phyloP scores from a whole-genome alignment of 1,139 yeast species.

The Magnusiomyces magnusii region DNA sequence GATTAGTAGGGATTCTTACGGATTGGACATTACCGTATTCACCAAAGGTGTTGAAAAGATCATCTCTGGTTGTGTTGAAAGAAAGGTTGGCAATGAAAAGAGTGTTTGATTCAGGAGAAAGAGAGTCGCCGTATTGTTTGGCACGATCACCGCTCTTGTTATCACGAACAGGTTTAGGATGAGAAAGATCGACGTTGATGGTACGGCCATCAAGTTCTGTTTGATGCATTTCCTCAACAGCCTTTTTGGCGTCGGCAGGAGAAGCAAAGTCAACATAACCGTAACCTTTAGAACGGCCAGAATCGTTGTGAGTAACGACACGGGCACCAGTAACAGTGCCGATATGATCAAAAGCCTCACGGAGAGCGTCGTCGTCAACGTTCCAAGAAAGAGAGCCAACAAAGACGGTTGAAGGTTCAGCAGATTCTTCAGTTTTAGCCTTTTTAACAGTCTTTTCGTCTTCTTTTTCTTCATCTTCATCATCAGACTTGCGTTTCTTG shows the following conservation, averaged over 20 bases:
- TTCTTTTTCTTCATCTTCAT: slow-evolving; percentile 13
- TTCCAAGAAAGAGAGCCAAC: slow-evolving; percentile 98
- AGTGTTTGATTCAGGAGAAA: slow-evolving; percentile 58
- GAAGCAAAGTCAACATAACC: slow-evolving; percentile 93
- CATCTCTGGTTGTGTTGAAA: slow-evolving; percentile 78
- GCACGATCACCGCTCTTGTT: slow-evolving; percentile 9
- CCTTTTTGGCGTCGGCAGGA: slow-evolving; percentile 74
- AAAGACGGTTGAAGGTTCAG: slow-evolving; percentile 79
- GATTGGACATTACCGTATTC: slow-evolving; percentile 75
- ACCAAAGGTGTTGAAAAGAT: slow-evolving; percentile 62
- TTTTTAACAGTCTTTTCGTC: slow-evolving; percentile 27
- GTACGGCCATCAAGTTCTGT: slow-evolving; percentile 96
- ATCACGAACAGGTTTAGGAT: slow-evolving; percentile 55
- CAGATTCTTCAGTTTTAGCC: slow-evolving; percentile 19
- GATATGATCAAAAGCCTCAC: slow-evolving; percentile 78
- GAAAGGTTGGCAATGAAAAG: slow-evolving; percentile 93
- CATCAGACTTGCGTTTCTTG: slow-evolving; percentile 23
- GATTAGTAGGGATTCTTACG: slow-evolving; percentile 95
- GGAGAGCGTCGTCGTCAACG: slow-evolving; percentile 91
- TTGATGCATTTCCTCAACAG: slow-evolving; percentile 83
- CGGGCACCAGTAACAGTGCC: slow-evolving; percentile 75
- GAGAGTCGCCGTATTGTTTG: slow-evolving; percentile 12
- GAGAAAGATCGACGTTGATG: slow-evolving; percentile 86
- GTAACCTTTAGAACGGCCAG: slow-evolving; percentile 95
- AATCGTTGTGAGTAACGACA: slow-evolving; percentile 85